Base-by-base conservation (phyloP, 2,329 filamentous ascomycete genomes). In the Zymoseptoria brevis region DNA sequence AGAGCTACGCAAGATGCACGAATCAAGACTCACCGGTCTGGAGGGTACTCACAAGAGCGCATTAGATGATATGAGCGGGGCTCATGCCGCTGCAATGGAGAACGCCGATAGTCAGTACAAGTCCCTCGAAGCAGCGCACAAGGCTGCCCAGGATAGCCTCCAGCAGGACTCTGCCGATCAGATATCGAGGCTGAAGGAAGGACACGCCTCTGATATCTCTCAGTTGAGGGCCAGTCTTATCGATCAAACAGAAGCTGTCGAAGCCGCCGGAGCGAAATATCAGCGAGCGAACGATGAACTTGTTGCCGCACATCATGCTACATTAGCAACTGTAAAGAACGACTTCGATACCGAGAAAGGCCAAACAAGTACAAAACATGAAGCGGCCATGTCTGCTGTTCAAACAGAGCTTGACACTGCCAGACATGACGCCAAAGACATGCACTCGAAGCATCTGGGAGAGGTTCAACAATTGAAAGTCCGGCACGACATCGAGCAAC, bases 131-230 rank as follows among this genome's bases (percentile, higher is more conserved):
- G 45, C 45, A 19, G 55, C 59, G 30, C 60, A 64, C 54, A 55
- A 58, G 30, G 29, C 54, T 19, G 54, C 58, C 9, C 35, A 60
- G n/a, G 24, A 59, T 9, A 35, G 57, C 19, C 26, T 59, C 1
- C 48, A 59, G 51, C 50, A 52, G 11, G 35, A 60, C 21, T 64
- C 65, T 45, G 55, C 64, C 3, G 56, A 59, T 13, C 41, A 57
- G 16, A 53, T 64, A 11, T 49, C 49, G 8, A 53, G 59, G 8
- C 50, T 66, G 19, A 62, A 62, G 24, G 60, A 62, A 13, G 60
- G 61, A 51, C 62, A 66, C 35, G 58, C 30, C 22, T 30, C 57
- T 48, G 64, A 64, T 19, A 53, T 56, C 16, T 41, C 35, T 29
- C 21, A 26, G n/a, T 57, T 35, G 48, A 50, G 57, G 51, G 29